Base-by-base conservation (phyloP, 257 asterid genomes). In the Solanum chiquidenum region DNA sequence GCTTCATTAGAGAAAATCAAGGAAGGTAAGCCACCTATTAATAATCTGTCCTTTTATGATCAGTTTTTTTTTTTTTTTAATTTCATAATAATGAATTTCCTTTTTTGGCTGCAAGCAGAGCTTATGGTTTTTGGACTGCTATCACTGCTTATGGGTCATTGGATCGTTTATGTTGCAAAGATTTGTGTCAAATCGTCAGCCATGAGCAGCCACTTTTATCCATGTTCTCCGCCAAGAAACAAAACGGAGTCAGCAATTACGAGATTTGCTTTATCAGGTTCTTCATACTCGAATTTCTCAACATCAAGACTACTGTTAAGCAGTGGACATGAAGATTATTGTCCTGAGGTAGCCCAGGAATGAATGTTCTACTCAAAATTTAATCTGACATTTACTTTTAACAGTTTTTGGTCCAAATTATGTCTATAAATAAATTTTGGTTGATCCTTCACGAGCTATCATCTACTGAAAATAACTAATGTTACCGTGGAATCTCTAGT, bases 121-220 rank as follows among this genome's bases (percentile, higher is more conserved):
- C 89, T 97, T 25, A 95, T 95, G 98, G 92, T 97, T 49, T 97
- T 97, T 91, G 99, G 98, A 85, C 94, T 97, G 74, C 91, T 95
- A 77, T 97, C 99, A 38, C 89, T 97, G 93, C 88, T 97, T 90
- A 92, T 97, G 99, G 99, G 99, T 5, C 98, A 97, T 88, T 95
- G 98, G 99, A 92, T 92, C 64, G 40, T 88, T 83, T 95, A 93
- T 85, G 93, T 97, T 86, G 93, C 98, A 60, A 95, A 93, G 93
- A 94, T 97, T 38, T 97, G 99, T 87, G 93, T 97, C 34, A 95
- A 93, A 85, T 93, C 99, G 1, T 95, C 99, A 33, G 88, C 93
- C 38, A 69, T 95, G 91, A 95, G 94, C 90, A 95, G 95, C 89
- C 93, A 92, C 29, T 95, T 97, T 91, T 97, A 97, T 90, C 99